These are phyloP conservation scores for Fragosphaeria purpurea DNA, from an alignment of 2,329 filamentous ascomycete genomes.

Conservation along the genomic window DNA sequence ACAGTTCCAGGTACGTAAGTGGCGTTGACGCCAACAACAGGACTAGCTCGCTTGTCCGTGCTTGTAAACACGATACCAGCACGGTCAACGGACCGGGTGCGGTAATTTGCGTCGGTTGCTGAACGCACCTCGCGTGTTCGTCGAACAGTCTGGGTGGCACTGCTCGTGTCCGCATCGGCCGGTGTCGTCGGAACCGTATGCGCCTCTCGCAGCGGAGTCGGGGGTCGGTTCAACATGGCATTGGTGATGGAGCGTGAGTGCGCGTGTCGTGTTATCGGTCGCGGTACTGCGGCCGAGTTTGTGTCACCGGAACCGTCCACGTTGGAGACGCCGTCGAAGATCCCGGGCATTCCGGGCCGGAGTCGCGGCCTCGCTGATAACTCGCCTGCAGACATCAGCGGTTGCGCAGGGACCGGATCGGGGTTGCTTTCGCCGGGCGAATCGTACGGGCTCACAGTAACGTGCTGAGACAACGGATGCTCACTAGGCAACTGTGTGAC, in stretches of 20 bases:
- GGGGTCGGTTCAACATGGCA: slow-evolving; percentile 33
- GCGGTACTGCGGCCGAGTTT: slow-evolving; percentile 3
- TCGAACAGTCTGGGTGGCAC: slow-evolving; percentile 32
- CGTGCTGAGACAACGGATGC: slow-evolving; percentile 66
- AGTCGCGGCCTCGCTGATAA: background rate
- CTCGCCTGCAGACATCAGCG: slow-evolving; percentile 12
- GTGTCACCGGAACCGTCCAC: slow-evolving; percentile 8
- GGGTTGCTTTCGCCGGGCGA: slow-evolving; percentile 20
- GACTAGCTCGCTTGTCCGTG: slow-evolving; percentile 52
- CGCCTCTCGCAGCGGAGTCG: slow-evolving; percentile 20
- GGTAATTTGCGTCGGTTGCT: slow-evolving; percentile 34
- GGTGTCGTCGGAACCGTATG: slow-evolving; percentile 29
- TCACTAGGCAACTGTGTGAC: slow-evolving; percentile 41
- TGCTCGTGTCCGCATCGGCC: slow-evolving; percentile 22
- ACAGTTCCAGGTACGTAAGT: slow-evolving; percentile 51
- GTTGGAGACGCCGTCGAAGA: slow-evolving; percentile 22
- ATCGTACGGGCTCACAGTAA: slow-evolving; percentile 57
- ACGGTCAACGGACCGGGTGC: slow-evolving; percentile 55
- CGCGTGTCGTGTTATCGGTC: slow-evolving; percentile 27
- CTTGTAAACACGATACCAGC: slow-evolving; percentile 42
- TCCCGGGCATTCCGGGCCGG: slow-evolving; percentile 8
- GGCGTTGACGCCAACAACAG: slow-evolving; percentile 54
- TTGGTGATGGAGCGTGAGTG: slow-evolving; percentile 35
- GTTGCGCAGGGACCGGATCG: slow-evolving; percentile 15
- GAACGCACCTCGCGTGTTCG: slow-evolving; percentile 30